Evolutionary conservation across 495 filamentous ascomycete genomes (phyloP).

Genomic region (Lophiotrema nucula): DNA sequence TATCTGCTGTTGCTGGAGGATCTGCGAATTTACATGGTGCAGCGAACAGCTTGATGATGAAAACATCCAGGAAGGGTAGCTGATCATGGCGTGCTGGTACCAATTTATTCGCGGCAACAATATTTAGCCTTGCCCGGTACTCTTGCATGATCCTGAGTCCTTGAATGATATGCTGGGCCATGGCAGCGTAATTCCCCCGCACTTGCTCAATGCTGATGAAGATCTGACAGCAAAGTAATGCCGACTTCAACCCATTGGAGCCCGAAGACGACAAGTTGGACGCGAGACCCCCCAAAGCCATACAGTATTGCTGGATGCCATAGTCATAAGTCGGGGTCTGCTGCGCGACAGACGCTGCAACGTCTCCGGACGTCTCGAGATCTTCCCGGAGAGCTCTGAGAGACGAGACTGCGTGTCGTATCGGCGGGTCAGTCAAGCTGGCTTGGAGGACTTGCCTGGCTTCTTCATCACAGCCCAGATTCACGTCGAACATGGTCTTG

Average conservation of each 20-base stretch:
- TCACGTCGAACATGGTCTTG: constrained; percentile 37
- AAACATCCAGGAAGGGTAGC: constrained; percentile 19
- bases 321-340: constrained; percentile 12
- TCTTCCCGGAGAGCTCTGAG: constrained; percentile 39
- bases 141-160: constrained; percentile 21
- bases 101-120: constrained; percentile 6
- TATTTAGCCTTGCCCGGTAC: constrained; percentile 13
- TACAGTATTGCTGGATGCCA: constrained; percentile 21
- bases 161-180: constrained; percentile 17
- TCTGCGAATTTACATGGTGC: constrained; percentile 21
- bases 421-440: constrained; percentile 41
- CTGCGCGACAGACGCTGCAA: constrained; percentile 1
- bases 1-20: constrained; percentile 12
- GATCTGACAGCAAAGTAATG: constrained; percentile 20
- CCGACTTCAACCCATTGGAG: constrained; percentile 10
- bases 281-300: constrained; percentile 16
- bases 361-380: constrained; percentile 2
- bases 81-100: constrained; percentile 14
- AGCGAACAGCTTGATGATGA: constrained; percentile 22
- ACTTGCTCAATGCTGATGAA: constrained; percentile 26
- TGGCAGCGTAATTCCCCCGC: constrained; percentile 16
- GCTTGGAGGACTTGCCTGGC: constrained; percentile 32
- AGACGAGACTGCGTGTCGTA: constrained; percentile 42
- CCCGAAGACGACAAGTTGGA: constrained; percentile 4
- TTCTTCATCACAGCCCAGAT: constrained; percentile 35